Percentiles rank a stretch among this genome's conserved stretches.
These are phyloP conservation scores for Paragyromitra xinjiangensis DNA, from an alignment of 495 filamentous ascomycete species.

Conservation along the genomic window DNA sequence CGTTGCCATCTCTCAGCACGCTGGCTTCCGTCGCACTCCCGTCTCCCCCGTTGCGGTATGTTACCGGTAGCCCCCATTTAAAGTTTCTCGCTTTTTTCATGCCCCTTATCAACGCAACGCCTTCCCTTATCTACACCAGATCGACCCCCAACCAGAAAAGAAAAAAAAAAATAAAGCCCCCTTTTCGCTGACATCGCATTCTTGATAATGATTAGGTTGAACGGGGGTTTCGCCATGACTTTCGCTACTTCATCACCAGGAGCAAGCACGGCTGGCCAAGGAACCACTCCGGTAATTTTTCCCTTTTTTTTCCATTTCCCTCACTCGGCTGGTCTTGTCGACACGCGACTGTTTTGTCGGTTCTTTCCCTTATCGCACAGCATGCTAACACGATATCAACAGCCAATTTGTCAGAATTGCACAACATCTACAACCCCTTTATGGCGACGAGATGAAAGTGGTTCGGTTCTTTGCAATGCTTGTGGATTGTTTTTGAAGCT, in stretches of 20 bases:
- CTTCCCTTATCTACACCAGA: slow-evolving; percentile 54
- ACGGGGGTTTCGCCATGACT: slow-evolving; percentile 57
- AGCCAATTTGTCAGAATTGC: slow-evolving; percentile 99
- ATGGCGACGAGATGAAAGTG: slow-evolving; percentile 95
- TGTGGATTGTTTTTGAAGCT: slow-evolving; percentile 97
- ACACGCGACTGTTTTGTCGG: slow-evolving; percentile 44
- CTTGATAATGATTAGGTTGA: slow-evolving; percentile 54
- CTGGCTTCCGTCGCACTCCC: slow-evolving; percentile 58
- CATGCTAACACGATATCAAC: slow-evolving; percentile 57
- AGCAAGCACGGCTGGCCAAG: slow-evolving; percentile 57
- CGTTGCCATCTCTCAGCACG: slow-evolving; percentile 55
- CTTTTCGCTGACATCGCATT: slow-evolving; percentile 48
- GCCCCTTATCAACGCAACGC: slow-evolving; percentile 52
- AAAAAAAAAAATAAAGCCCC: slow-evolving; percentile 38
- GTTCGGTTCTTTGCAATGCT: slow-evolving; percentile 98
- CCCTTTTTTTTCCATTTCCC: slow-evolving; percentile 38
- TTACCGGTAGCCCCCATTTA: slow-evolving; percentile 46
- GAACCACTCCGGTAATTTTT: slow-evolving; percentile 57
- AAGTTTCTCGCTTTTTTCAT: slow-evolving; percentile 48
- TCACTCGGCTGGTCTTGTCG: slow-evolving; percentile 22
- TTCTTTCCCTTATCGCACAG: slow-evolving; percentile 26
- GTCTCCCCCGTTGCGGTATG: slow-evolving; percentile 58
- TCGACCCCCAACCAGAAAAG: slow-evolving; percentile 25
- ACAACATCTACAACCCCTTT: slow-evolving; percentile 92
- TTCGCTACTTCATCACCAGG: slow-evolving; percentile 58